Evolutionary conservation across 2,329 filamentous ascomycete species (phyloP).

Genomic region (Sporothrix pallida): DNA sequence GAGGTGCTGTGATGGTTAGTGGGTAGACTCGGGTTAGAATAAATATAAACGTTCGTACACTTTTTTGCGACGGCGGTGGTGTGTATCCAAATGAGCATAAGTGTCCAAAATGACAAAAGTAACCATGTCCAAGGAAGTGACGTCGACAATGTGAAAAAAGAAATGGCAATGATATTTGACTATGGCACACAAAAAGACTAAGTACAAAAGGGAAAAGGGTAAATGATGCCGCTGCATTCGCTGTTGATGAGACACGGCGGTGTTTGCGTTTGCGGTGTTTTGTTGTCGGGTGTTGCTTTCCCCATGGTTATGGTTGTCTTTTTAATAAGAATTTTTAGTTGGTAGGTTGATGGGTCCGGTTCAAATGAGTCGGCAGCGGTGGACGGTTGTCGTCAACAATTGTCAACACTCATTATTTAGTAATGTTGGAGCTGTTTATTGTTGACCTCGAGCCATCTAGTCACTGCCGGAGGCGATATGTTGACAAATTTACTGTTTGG

Average conservation of each 20-base stretch:
- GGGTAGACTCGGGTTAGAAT: not conserved
- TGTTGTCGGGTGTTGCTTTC: conserved; percentile 9
- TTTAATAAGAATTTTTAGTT: conserved; percentile 25
- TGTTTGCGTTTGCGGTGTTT: not conserved
- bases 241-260: not conserved
- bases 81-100: too few relatives aligned
- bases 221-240: not conserved
- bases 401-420: not conserved
- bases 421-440: not conserved
- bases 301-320: conserved; percentile 5
- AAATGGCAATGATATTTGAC: conserved; percentile 36
- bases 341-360: conserved; percentile 17
- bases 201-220: conserved; percentile 21
- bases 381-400: not conserved
- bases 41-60: not conserved
- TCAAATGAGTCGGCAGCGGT: not conserved
- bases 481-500: conserved; percentile 65
- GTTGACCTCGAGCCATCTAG: not conserved
- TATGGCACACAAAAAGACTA: conserved; percentile 39
- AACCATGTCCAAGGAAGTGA: too few relatives aligned
- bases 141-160: conserved; percentile 2
- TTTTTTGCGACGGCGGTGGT: too few relatives aligned
- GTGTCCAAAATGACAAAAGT: not conserved
- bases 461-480: conserved; percentile 40
- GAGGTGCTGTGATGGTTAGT: not conserved